Percentiles rank a stretch among this genome's conserved stretches.
Conservation (phyloP, 192 early-diverging fungal species). For the Backusella tarrabulga region DNA sequence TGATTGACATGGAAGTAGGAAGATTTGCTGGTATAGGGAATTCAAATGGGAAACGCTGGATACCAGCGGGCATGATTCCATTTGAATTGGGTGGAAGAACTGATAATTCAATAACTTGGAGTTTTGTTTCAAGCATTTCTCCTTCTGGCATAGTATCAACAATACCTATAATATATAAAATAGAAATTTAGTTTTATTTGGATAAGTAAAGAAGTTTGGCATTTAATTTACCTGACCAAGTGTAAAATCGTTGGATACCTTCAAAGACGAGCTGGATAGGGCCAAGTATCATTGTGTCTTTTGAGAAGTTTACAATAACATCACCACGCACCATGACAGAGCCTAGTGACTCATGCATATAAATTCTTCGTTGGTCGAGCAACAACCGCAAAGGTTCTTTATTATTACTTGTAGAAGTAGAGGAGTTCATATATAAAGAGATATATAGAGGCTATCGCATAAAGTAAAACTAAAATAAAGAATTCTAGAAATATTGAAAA, state of each 20-base stretch:
- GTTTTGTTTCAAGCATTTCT: conserved; percentile 2
- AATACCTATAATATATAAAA: conserved; percentile 2
- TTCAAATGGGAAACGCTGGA: conserved; percentile 32
- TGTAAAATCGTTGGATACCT: conserved; percentile 22
- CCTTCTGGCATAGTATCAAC: background rate
- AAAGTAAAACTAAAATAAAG: background rate
- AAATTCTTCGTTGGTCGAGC: conserved; percentile 20
- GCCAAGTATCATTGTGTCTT: conserved; percentile 18
- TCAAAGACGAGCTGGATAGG: conserved; percentile 27
- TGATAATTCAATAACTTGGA: conserved; percentile 31
- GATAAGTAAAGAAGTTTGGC: background rate
- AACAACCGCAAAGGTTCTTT: conserved; percentile 14
- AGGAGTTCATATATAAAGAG: background rate
- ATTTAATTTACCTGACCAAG: conserved; percentile 19
- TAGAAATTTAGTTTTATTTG: background rate
- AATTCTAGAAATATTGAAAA: background rate
- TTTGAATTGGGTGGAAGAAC: conserved; percentile 24
- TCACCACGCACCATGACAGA: conserved; percentile 30
- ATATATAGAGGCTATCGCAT: background rate
- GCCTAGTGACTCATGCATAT: conserved; percentile 18
- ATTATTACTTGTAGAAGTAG: background rate
- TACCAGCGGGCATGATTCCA: conserved; percentile 21
- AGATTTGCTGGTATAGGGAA: conserved; percentile 30
- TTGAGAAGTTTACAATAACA: conserved; percentile 20
- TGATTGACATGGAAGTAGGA: conserved; percentile 18